Base-by-base conservation (phyloP, 2,329 filamentous ascomycete genomes). In the Trichoderma guizhouense region DNA sequence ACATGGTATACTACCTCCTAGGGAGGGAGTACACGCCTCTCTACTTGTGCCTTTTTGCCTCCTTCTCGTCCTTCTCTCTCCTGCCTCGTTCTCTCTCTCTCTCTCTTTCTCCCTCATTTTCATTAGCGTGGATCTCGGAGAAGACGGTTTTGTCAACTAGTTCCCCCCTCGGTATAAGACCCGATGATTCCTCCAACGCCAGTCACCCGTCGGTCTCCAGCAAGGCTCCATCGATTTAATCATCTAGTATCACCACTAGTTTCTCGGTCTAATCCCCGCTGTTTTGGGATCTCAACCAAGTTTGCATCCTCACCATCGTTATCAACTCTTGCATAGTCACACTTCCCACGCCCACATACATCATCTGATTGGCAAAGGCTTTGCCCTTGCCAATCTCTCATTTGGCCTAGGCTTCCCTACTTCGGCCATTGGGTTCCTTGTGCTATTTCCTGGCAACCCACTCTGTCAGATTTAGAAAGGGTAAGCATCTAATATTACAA, bases 111-210 rank as follows among this genome's bases (percentile, higher is more conserved):
- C 18, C 66, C 51, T 55, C 34, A 32, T 67, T 30, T 24, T 53
- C 11, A 47, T 71, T 72, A 71, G 71, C 71, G 67, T 66, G 57
- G 60, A 28, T 39, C 67, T 60, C 55, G 67, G 69, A 39, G 69
- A 12, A 51, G 51, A 66, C 57, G 47, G 26, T 53, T 66, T 70
- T 30, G 58, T 9, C 58, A 57, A 65, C 63, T 71, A 71, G 67
- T 65, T 65, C 67, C 66, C 53, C 53, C 57, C 47, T 72, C 71
- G 60, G 67, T 72, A 72, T 72, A 72, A 72, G 71, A 72, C 71
- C 71, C 67, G 55, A 61, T 55, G 71, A 43, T 61, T 51, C 67
- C 71, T 72, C 71, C 67, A 71, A 57, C 66, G 60, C 67, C 60
- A 72, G 51, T 58, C 58, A 71, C 61, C 51, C 66, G 55, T 69